A percentile compares a stretch with the other conserved stretches of the same genome.
Evolutionary conservation across 805 yeast genomes (phyloP).

Genomic region (Starmera dryadoides): DNA sequence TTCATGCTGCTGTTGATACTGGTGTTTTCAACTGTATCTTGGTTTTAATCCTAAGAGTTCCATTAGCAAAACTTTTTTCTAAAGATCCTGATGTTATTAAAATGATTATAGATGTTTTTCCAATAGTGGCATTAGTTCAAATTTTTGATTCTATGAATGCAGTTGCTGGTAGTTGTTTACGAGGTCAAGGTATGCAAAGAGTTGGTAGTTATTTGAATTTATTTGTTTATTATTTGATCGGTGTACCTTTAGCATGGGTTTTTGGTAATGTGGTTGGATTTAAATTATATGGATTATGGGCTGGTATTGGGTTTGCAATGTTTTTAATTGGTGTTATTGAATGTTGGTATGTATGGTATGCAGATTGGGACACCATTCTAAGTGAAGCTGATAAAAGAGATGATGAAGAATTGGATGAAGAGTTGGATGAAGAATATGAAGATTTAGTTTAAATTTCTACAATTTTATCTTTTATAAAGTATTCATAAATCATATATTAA

Average conservation of each 20-base stretch:
- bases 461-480: background rate
- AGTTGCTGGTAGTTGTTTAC: constrained; percentile 68
- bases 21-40: constrained; percentile 45
- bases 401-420: background rate
- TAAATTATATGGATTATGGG: constrained; percentile 67
- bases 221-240: constrained; percentile 61
- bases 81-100: constrained; percentile 50
- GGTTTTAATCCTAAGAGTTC: constrained; percentile 39
- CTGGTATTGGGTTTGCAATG: constrained; percentile 61
- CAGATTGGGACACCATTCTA: constrained; percentile 47
- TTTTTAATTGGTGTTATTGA: constrained; percentile 35
- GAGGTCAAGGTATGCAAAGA: constrained; percentile 82
- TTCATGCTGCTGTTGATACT: constrained; percentile 31
- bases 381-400: too few species aligned
- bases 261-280: constrained; percentile 45
- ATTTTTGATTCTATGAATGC: constrained; percentile 66
- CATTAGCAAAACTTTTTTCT: constrained; percentile 54
- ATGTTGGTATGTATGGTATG: constrained; percentile 32
- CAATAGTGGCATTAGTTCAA: constrained; percentile 61
- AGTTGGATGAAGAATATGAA: background rate
- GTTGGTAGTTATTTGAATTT: constrained; percentile 69
- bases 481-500: constrained; percentile 3
- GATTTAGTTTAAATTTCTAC: background rate
- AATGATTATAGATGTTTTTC: constrained; percentile 46
- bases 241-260: constrained; percentile 56